A percentile compares a stretch with the other conserved stretches of the same genome.
Conservation (phyloP, 305 asterid species). For the Fraxinus platypoda region DNA sequence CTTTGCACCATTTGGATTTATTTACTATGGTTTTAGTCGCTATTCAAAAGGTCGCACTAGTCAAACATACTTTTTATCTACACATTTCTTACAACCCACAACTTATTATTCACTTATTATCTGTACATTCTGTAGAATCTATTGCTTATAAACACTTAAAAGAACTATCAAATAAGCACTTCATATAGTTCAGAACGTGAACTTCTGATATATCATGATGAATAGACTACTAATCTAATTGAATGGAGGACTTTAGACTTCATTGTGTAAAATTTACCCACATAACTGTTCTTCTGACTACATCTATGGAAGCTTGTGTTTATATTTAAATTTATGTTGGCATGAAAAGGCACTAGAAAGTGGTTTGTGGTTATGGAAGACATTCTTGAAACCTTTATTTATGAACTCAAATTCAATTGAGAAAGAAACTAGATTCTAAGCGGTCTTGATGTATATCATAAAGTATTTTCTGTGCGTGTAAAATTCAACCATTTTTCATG, state of each 20-base stretch:
- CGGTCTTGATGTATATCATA: not conserved
- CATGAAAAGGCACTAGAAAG: not conserved
- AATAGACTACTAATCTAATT: not conserved
- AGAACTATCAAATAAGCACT: no score
- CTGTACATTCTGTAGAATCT: no score
- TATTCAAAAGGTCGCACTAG: not conserved
- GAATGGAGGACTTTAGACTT: not conserved
- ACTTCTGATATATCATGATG: not conserved
- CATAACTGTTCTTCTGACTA: not conserved
- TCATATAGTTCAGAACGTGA: not conserved
- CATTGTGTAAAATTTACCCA: not conserved
- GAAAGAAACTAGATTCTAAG: not conserved
- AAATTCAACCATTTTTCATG: not conserved
- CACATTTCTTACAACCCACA: no score
- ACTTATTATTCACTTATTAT: no score
- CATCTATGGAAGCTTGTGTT: not conserved
- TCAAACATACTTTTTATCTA: no score
- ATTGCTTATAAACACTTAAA: no score
- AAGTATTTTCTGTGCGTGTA: not conserved
- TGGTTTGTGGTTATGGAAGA: not conserved
- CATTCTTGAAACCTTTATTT: not conserved
- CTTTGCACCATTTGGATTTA: not conserved
- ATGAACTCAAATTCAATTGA: not conserved
- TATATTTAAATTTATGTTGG: not conserved
- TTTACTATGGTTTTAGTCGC: not conserved